These are phyloP conservation scores for Candida xiaguanensis DNA, from an alignment of 805 yeast genomes.

Conservation along the genomic window DNA sequence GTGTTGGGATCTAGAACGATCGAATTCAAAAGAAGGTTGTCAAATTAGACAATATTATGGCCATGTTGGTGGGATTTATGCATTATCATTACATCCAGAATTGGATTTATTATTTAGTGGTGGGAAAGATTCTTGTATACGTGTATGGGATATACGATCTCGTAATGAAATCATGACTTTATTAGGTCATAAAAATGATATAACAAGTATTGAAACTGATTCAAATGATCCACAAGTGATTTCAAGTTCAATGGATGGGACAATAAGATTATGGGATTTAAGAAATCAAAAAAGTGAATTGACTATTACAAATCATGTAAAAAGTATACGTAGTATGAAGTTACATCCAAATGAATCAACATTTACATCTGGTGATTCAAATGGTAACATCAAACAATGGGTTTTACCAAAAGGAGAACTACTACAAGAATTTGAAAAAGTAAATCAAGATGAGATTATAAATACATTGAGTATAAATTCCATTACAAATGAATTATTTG, in stretches of 20 bases:
- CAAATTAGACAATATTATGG: slow-evolving; percentile 86
- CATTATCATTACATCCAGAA: slow-evolving; percentile 83
- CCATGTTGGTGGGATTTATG: slow-evolving; percentile 84
- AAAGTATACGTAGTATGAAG: slow-evolving; percentile 71
- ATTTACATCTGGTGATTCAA: slow-evolving; percentile 76
- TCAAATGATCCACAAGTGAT: slow-evolving; percentile 81
- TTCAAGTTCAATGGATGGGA: slow-evolving; percentile 79
- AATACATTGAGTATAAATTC: slow-evolving; percentile 68
- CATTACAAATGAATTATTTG: slow-evolving; percentile 58
- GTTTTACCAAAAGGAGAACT: slow-evolving; percentile 72
- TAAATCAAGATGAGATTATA: slow-evolving; percentile 36
- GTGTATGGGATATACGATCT: slow-evolving; percentile 93
- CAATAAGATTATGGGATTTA: slow-evolving; percentile 87
- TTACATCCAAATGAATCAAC: slow-evolving; percentile 69
- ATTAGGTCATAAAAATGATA: slow-evolving; percentile 76
- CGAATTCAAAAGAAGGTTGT: slow-evolving; percentile 50
- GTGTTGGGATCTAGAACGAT: slow-evolving; percentile 94
- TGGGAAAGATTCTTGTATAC: slow-evolving; percentile 80
- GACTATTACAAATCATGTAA: slow-evolving; percentile 80
- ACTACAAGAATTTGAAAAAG: slow-evolving; percentile 48
- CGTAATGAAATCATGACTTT: slow-evolving; percentile 70
- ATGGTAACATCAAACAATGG: slow-evolving; percentile 77
- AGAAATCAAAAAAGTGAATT: slow-evolving; percentile 70
- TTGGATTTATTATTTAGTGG: slow-evolving; percentile 81
- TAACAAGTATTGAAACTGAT: slow-evolving; percentile 65